These are phyloP conservation scores for Gymnopilus junonius DNA, from an alignment of 768 basidiomycete genomes.

Conservation along the genomic window DNA sequence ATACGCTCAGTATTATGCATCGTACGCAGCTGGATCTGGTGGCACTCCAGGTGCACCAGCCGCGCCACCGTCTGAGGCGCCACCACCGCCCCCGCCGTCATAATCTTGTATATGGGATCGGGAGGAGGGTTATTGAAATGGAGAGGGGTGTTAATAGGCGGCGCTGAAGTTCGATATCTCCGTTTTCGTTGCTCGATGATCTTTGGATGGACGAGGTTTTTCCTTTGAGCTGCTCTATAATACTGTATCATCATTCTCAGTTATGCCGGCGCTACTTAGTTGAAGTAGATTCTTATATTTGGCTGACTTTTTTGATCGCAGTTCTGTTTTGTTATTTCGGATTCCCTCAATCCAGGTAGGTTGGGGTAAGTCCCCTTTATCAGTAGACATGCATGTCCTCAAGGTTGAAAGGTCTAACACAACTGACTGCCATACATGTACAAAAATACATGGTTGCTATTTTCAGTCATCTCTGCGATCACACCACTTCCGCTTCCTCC, in stretches of 20 bases:
- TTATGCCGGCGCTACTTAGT: neutral
- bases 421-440: neutral
- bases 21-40: constrained; percentile 38
- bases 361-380: neutral
- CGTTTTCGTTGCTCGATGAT: constrained; percentile 9
- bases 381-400: neutral
- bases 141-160: neutral
- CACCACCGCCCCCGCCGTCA: constrained; percentile 42
- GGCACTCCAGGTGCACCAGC: constrained; percentile 32
- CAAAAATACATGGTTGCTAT: neutral
- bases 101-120: constrained; percentile 12
- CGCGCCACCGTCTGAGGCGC: constrained; percentile 28
- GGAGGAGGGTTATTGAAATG: neutral
- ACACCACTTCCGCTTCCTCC: neutral
- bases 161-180: neutral
- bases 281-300: neutral
- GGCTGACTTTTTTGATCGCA: neutral
- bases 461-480: neutral
- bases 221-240: constrained; percentile 16
- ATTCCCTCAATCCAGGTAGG: neutral
- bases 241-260: constrained; percentile 1
- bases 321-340: too few relatives aligned
- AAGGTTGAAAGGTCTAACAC: neutral
- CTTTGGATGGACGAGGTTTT: constrained; percentile 4
- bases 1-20: constrained; percentile 75